Base-by-base conservation (phyloP, 2,329 filamentous ascomycete species). In the Colletotrichum destructivum region DNA sequence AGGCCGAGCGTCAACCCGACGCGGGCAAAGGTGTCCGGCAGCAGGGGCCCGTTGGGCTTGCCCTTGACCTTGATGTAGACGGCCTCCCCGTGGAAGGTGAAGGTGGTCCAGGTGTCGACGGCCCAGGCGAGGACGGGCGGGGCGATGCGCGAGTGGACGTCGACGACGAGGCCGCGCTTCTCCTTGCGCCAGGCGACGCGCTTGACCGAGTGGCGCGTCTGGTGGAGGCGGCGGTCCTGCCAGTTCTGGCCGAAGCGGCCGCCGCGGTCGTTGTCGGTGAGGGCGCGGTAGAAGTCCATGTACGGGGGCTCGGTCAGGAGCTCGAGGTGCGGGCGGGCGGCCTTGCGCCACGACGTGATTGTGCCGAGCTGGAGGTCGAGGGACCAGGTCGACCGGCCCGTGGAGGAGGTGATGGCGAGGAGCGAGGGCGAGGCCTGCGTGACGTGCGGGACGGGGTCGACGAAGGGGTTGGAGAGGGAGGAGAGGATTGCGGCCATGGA, bases 111-210 rank as follows among this genome's bases (percentile, higher is more conserved):
- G 2, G 84, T 81, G 31, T 88, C 83, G 62, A 87, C 81, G 4
- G 81, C 83, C 90, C 91, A 94, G 16, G 89, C 88, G 0, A 93
- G 83, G 2, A 90, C 88, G 0, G 90, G 89, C 0, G 92, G 91
- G 0, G 89, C 90, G 52, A 93, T 83, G 9, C 88, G 85, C 21
- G 84, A 82, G n/a, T 84, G 78, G 1, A 90, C 84, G 0, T 81
- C 79, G 55, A 91, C 79, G 82, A 81, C 62, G 64, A 76, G 62
- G 66, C 79, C 75, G 65, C 80, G 73, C 74, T 81, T 69, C 54
- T 78, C 71, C 44, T 79, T 66, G 75, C 79, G 62, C 80, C 80
- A 82, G 15, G 74, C 76, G 2, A 82, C 76, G 23, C 79, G 77
- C 21, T 82, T 79, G 35, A 83, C 80, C 72, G 88, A 83, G 59